Evolutionary conservation across 2,329 filamentous ascomycete species (phyloP), one percentile per base, ranked within the genome.

Genomic region (Paecilomyces formosus): DNA sequence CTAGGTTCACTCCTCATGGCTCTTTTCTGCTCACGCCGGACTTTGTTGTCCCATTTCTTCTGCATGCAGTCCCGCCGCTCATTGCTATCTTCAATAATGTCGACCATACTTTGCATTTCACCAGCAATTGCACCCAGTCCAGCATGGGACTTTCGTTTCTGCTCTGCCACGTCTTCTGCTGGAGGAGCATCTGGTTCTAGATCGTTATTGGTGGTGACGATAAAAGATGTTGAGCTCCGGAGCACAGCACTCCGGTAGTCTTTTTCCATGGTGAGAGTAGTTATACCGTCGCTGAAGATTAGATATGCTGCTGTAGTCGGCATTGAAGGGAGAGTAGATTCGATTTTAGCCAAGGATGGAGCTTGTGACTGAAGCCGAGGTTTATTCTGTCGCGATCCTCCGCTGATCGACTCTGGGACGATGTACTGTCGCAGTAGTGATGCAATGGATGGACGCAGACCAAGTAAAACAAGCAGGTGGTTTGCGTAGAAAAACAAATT

Each of bases 141-240:
- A 21, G 35, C 3, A 31, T 64, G 65, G 5, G 61, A 58, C 54
- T 64, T 53, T 57, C 58, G 49, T 59, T 59, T 62, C 55, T 63
- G 55, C 52, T 64, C 39, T 55, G 64, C 58, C 26, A 67, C 55
- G 18, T 65, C 54, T 54, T 69, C 62, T 30, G 59, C 53, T 57
- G 63, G 28, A 45, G 57, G 9, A 18, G 64, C 53, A 26, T 60
- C 39, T 0, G 64, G 57, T 4, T 66, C 65, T 26, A 69, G 65
- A 59, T 86, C 82, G 65, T 83, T 81, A 65, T 87, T 87, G 1
- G 83, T 85, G 11, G 78, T 76, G 2, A 80, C 75, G 39, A 86
- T 78, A 64, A 87, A 86, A 1, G 77, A 72, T 1, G 68, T 67
- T 2, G 78, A 79, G 1, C 72, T 72, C n/a, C 76, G 73, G 5